Conservation (phyloP, 345 rosid species). For the Salix viminalis region DNA sequence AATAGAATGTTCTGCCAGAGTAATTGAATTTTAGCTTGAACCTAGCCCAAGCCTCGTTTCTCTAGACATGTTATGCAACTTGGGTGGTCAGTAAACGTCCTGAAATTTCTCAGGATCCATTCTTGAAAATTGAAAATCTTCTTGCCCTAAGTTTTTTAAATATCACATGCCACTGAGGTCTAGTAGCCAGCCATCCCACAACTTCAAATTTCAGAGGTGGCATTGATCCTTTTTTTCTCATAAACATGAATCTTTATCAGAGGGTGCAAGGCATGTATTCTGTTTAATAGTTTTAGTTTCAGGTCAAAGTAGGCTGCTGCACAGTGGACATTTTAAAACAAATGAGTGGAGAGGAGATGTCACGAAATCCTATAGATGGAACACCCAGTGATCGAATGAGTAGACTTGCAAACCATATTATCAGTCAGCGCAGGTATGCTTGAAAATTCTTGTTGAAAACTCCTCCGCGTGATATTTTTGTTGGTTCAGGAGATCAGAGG, state of each 20-base stretch:
- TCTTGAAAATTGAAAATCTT: too few species aligned
- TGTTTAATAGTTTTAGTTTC: slow-evolving; percentile 24
- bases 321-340: slow-evolving; percentile 84
- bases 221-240: not conserved
- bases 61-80: too few species aligned
- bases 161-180: too few species aligned
- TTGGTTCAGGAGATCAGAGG: not conserved
- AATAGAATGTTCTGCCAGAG: too few species aligned
- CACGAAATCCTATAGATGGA: slow-evolving; percentile 58
- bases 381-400: slow-evolving; percentile 65
- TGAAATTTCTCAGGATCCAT: too few species aligned
- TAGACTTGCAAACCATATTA: slow-evolving; percentile 77
- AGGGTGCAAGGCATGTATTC: not conserved
- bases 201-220: too few species aligned
- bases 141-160: too few species aligned
- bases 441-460: not conserved
- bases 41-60: too few species aligned
- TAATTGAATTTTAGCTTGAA: too few species aligned
- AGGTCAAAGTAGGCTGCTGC: slow-evolving; percentile 91
- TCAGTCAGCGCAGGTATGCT: slow-evolving; percentile 63
- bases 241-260: not conserved
- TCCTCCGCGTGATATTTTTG: not conserved
- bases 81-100: too few species aligned
- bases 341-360: slow-evolving; percentile 82
- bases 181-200: too few species aligned